phyloP scores from a whole-genome alignment of 768 basidiomycete genomes.

The Lactarius akahatsu region DNA sequence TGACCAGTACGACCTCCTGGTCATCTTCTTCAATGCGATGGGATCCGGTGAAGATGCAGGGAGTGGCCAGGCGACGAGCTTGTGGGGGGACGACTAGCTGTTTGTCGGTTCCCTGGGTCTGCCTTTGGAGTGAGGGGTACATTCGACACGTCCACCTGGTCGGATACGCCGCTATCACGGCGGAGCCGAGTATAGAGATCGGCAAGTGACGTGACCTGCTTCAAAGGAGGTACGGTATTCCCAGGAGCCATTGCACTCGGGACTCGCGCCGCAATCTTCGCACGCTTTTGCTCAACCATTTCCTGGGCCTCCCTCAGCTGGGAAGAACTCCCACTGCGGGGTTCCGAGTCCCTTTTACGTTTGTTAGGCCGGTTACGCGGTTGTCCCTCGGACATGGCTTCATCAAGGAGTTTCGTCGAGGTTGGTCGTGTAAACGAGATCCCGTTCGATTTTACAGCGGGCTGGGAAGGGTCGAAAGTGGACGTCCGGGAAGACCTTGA shows the following conservation, averaged over 20 bases:
- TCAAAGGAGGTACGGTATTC: neutral
- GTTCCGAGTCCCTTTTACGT: slow-evolving; percentile 16
- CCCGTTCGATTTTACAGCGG: neutral
- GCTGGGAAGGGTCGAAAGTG: neutral
- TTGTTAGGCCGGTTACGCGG: neutral
- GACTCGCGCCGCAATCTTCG: slow-evolving; percentile 20
- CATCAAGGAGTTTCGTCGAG: neutral
- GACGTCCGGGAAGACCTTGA: slow-evolving; percentile 9
- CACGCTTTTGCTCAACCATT: slow-evolving; percentile 22
- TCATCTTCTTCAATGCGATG: slow-evolving; percentile 17
- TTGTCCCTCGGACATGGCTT: neutral
- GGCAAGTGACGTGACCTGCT: slow-evolving; percentile 15
- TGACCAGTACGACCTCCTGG: slow-evolving; percentile 16
- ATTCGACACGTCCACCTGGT: neutral
- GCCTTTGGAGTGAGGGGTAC: neutral
- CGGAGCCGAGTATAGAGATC: slow-evolving; percentile 21
- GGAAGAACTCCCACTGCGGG: neutral
- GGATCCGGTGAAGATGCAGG: slow-evolving; percentile 18
- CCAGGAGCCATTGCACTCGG: slow-evolving; percentile 12
- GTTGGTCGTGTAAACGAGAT: neutral
- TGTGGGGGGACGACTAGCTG: neutral
- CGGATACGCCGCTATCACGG: slow-evolving; percentile 18
- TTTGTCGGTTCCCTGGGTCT: neutral
- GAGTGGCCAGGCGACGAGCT: neutral
- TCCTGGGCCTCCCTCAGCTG: slow-evolving; percentile 19